These are phyloP conservation scores for Solanum pimpinellifolium DNA, from an alignment of 257 asterid genomes.

Conservation along the genomic window DNA sequence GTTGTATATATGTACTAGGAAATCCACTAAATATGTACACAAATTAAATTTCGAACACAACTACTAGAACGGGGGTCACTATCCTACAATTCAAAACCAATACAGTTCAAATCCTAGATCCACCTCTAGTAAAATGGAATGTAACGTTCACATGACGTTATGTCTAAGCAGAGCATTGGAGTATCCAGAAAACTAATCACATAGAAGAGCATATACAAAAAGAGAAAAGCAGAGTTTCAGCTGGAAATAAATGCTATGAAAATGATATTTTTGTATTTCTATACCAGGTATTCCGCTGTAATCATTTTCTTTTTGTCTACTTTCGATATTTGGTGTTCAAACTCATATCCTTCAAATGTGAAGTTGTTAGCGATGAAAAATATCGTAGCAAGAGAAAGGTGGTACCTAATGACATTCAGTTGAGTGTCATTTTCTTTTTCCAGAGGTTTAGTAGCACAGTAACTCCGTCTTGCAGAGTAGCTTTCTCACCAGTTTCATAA, in stretches of 20 bases:
- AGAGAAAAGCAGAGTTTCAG: neutral
- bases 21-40: neutral
- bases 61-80: neutral
- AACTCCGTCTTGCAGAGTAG: neutral
- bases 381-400: neutral
- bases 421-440: constrained; percentile 3
- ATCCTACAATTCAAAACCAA: neutral
- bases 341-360: neutral
- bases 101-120: neutral
- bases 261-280: neutral
- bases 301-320: neutral
- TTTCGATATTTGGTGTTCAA: neutral
- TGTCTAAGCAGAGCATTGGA: neutral
- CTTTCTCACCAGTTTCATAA: neutral
- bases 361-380: neutral
- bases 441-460: neutral
- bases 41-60: neutral
- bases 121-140: neutral
- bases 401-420: neutral
- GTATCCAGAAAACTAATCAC: neutral
- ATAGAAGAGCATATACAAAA: neutral
- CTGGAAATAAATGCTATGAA: neutral
- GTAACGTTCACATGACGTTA: neutral
- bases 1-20: neutral
- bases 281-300: neutral